Base-by-base conservation (phyloP, 441 rosid genomes). In the Francoa sonchifolia region DNA sequence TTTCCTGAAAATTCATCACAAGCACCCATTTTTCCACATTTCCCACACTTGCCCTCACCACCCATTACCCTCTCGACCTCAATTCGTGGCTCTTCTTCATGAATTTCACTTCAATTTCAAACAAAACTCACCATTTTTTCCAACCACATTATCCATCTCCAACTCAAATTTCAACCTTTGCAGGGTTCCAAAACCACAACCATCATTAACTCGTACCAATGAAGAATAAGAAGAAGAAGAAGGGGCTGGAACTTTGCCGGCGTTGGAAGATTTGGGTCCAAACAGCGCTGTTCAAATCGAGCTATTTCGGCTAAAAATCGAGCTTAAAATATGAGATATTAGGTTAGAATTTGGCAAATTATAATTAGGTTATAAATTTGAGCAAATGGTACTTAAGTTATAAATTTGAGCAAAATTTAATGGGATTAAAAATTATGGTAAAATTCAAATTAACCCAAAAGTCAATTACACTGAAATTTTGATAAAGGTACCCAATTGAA, bases 241-340 rank as follows among this genome's bases (percentile, higher is more conserved):
- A 31, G 4, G 4, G 34, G 5, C n/a, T 12, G 34, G 34, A 1
- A 16, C 34, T 31, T 31, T 10, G 34, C 6, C 16, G 7, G 38
- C 30, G 14, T 39, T 15, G 14, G 47, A 19, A 48, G 34, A 31
- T 2, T 31, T 31, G 34, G 34, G 34, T 13, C 34, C n/a, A 31
- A 16, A 10, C 8, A 12, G 34, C n/a, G 34, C 1, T 16, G 34
- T 31, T 31, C 13, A 31, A n/a, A n/a, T n/a, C n/a, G n/a, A n/a
- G n/a, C n/a, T n/a, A n/a, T n/a, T n/a, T n/a, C n/a, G n/a, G n/a
- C n/a, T n/a, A n/a, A n/a, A n/a, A n/a, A n/a, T n/a, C n/a, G n/a
- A n/a, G n/a, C n/a, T n/a, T n/a, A n/a, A n/a, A n/a, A n/a, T n/a
- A n/a, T n/a, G n/a, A n/a, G n/a, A n/a, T n/a, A n/a, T n/a, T n/a